Evolutionary conservation across 306 rosid genomes (phyloP).

Genomic region (Quercus parvula): DNA sequence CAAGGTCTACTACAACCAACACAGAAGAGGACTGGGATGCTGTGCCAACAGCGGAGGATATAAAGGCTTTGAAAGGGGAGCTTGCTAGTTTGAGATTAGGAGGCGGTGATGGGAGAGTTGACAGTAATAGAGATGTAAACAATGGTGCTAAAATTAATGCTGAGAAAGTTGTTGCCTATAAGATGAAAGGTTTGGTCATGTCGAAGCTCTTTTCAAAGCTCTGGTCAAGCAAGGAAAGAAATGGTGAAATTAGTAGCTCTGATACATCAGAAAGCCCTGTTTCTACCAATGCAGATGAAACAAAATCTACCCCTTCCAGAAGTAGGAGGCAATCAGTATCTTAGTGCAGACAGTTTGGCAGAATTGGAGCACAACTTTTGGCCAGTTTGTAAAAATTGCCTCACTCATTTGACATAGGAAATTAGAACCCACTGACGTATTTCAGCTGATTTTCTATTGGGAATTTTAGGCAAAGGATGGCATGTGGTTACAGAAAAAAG

Average conservation of each 20-base stretch:
- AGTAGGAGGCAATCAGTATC: slow-evolving; percentile 82
- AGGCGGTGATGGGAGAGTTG: slow-evolving; percentile 21
- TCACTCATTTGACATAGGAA: slow-evolving; percentile 40
- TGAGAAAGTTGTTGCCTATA: slow-evolving; percentile 50
- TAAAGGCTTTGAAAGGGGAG: slow-evolving; percentile 68
- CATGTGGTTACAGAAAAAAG: background rate
- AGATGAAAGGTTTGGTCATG: slow-evolving; percentile 61
- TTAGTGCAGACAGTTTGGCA: slow-evolving; percentile 30
- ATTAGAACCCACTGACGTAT: slow-evolving; percentile 48
- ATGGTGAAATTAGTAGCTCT: slow-evolving; percentile 76
- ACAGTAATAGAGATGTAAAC: slow-evolving; percentile 26
- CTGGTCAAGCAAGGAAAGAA: slow-evolving; percentile 78
- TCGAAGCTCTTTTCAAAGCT: slow-evolving; percentile 80
- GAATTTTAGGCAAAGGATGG: slow-evolving; percentile 2
- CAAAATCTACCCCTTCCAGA: slow-evolving; percentile 81
- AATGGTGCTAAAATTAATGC: slow-evolving; percentile 30
- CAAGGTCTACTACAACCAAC: slow-evolving; percentile 81
- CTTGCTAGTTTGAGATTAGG: slow-evolving; percentile 48
- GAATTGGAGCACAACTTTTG: slow-evolving; percentile 12
- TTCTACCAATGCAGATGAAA: slow-evolving; percentile 72
- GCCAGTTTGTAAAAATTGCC: slow-evolving; percentile 35
- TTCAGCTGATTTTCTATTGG: slow-evolving; percentile 30
- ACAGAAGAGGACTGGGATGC: slow-evolving; percentile 89
- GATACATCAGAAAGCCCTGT: slow-evolving; percentile 93
- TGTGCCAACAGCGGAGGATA: slow-evolving; percentile 63